Conservation (phyloP, 306 rosid genomes). For the Trifolium dubium region DNA sequence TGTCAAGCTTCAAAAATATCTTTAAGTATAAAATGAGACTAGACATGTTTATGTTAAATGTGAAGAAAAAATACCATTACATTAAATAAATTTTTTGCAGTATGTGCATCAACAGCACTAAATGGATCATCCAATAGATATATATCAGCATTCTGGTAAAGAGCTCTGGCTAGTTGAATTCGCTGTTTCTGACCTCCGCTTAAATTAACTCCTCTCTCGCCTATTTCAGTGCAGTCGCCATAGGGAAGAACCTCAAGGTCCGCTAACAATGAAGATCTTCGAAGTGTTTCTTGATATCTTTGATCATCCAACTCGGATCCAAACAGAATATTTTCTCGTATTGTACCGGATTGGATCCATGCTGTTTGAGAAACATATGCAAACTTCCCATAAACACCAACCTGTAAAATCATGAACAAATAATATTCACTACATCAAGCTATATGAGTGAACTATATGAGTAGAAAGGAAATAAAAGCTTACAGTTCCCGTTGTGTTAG, state of each 20-base stretch:
- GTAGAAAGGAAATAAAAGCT: conserved; percentile 29
- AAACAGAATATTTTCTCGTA: conserved; percentile 58
- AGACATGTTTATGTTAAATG: neutral
- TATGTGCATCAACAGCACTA: conserved; percentile 76
- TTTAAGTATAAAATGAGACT: conserved; percentile 1
- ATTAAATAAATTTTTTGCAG: conserved; percentile 53
- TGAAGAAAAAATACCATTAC: conserved; percentile 35
- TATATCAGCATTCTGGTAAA: conserved; percentile 71
- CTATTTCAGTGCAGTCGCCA: conserved; percentile 60
- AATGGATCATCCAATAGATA: conserved; percentile 78
- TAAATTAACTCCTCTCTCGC: conserved; percentile 64
- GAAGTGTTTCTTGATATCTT: conserved; percentile 56
- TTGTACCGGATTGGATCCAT: conserved; percentile 65
- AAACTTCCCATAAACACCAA: conserved; percentile 49
- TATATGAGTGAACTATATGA: neutral
- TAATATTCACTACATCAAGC: too few species aligned
- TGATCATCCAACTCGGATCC: conserved; percentile 53
- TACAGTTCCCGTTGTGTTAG: conserved; percentile 62
- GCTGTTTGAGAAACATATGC: conserved; percentile 73
- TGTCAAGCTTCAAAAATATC: conserved; percentile 16
- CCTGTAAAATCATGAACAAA: conserved; percentile 39
- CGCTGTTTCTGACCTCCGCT: conserved; percentile 95
- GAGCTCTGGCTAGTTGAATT: conserved; percentile 92
- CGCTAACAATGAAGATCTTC: conserved; percentile 54
- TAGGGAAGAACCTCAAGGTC: conserved; percentile 65